Percentiles rank a stretch among this genome's conserved stretches.
Conservation (phyloP, 148 eudicot species). For the Rhododendron simsii region DNA sequence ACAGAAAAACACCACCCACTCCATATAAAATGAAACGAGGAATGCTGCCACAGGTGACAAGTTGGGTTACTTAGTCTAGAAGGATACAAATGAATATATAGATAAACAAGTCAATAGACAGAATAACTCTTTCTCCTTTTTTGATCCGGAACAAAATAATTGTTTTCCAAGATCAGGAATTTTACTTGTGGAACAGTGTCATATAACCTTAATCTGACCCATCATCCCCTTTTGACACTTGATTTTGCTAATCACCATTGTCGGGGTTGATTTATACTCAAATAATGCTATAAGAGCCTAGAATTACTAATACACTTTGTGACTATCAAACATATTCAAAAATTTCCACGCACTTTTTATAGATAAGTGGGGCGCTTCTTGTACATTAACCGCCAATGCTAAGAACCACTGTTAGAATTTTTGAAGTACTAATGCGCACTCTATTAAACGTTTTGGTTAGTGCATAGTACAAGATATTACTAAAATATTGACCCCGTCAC, state of each 20-base stretch:
- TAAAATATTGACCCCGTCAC: too few relatives aligned
- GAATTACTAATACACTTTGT: too few relatives aligned
- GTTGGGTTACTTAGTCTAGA: background rate
- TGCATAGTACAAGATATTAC: too few relatives aligned
- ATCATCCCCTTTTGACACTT: background rate
- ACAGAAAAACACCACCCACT: slow-evolving; percentile 35
- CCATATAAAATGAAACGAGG: slow-evolving; percentile 40
- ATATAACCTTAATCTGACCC: background rate
- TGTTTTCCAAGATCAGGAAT: background rate
- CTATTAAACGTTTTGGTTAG: too few relatives aligned
- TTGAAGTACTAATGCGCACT: too few relatives aligned
- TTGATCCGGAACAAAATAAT: background rate
- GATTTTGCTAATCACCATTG: background rate
- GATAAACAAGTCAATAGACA: background rate
- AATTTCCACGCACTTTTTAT: too few relatives aligned
- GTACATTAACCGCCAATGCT: too few relatives aligned
- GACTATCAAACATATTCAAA: too few relatives aligned
- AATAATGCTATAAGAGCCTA: too few relatives aligned
- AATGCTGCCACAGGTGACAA: slow-evolving; percentile 27
- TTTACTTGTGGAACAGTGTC: background rate
- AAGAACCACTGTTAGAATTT: too few relatives aligned
- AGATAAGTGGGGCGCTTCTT: too few relatives aligned
- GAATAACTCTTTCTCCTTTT: background rate
- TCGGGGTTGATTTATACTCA: too few relatives aligned
- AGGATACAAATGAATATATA: background rate